A percentile compares a stretch with the other conserved stretches of the same genome.
Evolutionary conservation across 345 rosid genomes (phyloP).

Genomic region (Melaleuca alternifolia): DNA sequence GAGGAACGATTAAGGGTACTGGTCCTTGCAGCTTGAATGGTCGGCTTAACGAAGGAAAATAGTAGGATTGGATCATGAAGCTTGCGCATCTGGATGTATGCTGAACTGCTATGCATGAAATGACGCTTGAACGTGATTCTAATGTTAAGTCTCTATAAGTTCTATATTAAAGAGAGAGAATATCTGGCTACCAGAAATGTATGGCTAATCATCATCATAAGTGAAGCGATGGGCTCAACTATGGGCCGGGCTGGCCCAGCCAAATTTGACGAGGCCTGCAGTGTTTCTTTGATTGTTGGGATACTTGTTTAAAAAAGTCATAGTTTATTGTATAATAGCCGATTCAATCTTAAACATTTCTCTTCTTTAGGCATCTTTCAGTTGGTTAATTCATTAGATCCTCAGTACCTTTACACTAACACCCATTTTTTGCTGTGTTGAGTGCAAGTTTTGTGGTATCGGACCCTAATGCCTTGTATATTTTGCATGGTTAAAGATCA

Average conservation of each 20-base stretch:
- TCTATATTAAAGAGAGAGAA: accelerated
- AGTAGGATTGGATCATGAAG: background rate
- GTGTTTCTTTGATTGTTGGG: background rate
- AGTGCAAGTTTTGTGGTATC: too few species aligned
- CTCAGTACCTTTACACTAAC: too few species aligned
- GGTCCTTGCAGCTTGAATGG: background rate
- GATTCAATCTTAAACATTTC: too few species aligned
- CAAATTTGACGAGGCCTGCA: background rate
- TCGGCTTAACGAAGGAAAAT: background rate
- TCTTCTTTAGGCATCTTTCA: too few species aligned
- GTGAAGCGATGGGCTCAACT: background rate
- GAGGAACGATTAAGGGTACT: background rate
- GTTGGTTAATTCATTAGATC: too few species aligned
- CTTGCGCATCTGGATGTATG: background rate
- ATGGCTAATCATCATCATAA: accelerated
- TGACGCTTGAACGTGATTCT: background rate
- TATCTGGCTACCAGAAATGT: background rate
- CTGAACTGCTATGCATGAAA: background rate
- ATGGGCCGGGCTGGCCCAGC: background rate
- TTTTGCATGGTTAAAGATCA: too few species aligned
- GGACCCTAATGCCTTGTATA: too few species aligned
- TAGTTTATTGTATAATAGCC: too few species aligned
- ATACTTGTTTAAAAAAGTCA: too few species aligned
- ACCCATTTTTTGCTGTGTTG: too few species aligned
- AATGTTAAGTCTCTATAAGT: background rate